Evolutionary conservation across 176 grass and related monocot species (phyloP), one percentile per base, ranked within the genome.

Genomic region (Oryza coarctata): DNA sequence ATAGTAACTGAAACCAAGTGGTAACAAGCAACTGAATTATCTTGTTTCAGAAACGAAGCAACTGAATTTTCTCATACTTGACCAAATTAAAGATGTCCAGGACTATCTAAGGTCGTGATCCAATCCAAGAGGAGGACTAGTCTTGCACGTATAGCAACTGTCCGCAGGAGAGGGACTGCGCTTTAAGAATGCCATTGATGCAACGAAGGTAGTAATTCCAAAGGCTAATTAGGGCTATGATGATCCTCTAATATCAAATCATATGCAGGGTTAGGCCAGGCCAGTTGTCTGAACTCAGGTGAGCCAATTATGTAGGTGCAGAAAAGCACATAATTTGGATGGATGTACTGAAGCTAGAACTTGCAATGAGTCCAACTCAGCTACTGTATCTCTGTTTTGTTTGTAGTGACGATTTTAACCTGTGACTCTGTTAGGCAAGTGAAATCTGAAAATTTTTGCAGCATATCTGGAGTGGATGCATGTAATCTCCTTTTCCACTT

Each of bases 211-310:
- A 58, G 66, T 44, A 25, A 9, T 29, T 18, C 38, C 7, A 25
- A 13, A 36, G 28, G 14, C 17, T 52, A 52, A 52, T 7, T 52
- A 52, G 49, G 45, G 49, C 62, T 70, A 25, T 7, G 43, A 65
- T 20, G 73, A 52, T 77, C 80, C 66, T 77, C 79, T 11, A 70
- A 82, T 87, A 22, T 22, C 0, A 20, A 52, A 52, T 52, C 66
- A 78, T 78, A 57, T 18, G 32, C 41, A 75, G 45, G 36, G 49
- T 12, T 71, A 34, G 83, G 43, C 43, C 32, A 4, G 18, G 58
- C 68, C 11, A 73, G 80, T 68, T 84, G 80, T 44, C 68, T 40
- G 44, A 34, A 65, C 33, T 67, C 43, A 26, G 35, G 60, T 67
- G 36, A 62, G 9, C 80, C 86, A 67, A 67, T 72, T 58, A 66